These are phyloP conservation scores for Trifolium pratense DNA, from an alignment of 306 rosid genomes.

Conservation along the genomic window DNA sequence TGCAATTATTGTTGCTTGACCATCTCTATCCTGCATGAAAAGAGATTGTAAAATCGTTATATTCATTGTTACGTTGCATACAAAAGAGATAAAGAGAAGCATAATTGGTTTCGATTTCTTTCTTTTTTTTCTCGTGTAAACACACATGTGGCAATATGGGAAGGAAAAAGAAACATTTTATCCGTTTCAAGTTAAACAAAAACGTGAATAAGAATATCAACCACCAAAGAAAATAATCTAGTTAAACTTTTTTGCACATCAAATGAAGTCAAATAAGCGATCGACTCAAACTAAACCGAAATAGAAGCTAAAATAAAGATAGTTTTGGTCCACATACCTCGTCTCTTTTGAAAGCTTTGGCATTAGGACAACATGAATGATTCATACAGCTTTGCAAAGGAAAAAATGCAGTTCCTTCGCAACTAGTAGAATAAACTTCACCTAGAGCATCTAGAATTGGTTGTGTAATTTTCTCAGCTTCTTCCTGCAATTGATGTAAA, in stretches of 20 bases:
- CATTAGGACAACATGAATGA: slow-evolving; percentile 94
- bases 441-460: slow-evolving; percentile 87
- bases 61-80: slow-evolving; percentile 9
- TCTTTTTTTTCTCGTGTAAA: too few relatives aligned
- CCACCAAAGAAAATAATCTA: too few relatives aligned
- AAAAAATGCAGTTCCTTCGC: slow-evolving; percentile 91
- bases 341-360: slow-evolving; percentile 93
- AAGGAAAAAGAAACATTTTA: too few relatives aligned
- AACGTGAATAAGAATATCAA: too few relatives aligned
- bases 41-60: slow-evolving; percentile 26
- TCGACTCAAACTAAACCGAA: slow-evolving; percentile 16
- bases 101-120: too few relatives aligned
- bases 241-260: too few relatives aligned
- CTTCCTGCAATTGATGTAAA: slow-evolving; percentile 61
- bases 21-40: slow-evolving; percentile 81
- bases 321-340: slow-evolving; percentile 59
- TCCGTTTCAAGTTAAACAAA: too few relatives aligned
- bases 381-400: slow-evolving; percentile 95
- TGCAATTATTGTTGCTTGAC: slow-evolving; percentile 88
- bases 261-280: slow-evolving; percentile 2
- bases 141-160: too few relatives aligned
- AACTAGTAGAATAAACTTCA: slow-evolving; percentile 81
- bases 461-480: slow-evolving; percentile 72
- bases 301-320: slow-evolving; percentile 15
- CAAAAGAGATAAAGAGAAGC: slow-evolving; percentile 1